These are phyloP conservation scores for Poronia punctata DNA, from an alignment of 495 filamentous ascomycete species.

Conservation along the genomic window DNA sequence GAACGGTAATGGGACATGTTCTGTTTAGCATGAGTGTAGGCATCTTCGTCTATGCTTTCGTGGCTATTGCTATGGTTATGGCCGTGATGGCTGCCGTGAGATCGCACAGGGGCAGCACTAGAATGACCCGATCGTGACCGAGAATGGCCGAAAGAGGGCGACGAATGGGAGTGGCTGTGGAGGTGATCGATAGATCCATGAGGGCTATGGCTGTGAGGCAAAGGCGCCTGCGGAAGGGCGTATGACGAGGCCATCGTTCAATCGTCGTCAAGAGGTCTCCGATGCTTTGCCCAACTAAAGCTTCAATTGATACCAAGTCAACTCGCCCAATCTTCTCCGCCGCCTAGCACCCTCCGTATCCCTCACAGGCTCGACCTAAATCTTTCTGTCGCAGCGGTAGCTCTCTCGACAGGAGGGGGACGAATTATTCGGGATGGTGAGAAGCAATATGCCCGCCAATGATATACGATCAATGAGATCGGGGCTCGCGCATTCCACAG, in stretches of 20 bases:
- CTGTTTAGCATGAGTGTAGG: constrained; percentile 29
- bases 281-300: no score
- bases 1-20: constrained; percentile 27
- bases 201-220: constrained; percentile 36
- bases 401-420: no score
- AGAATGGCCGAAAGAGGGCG: constrained; percentile 26
- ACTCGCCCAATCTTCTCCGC: no score
- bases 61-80: constrained; percentile 28
- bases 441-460: no score
- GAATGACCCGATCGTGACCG: constrained; percentile 23
- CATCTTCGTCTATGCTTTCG: constrained; percentile 24
- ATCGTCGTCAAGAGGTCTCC: constrained; percentile 1
- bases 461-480: no score
- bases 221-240: constrained; percentile 40
- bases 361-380: no score
- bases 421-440: no score
- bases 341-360: no score
- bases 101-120: constrained; percentile 17
- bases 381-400: no score
- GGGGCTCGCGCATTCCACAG: no score
- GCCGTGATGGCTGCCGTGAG: constrained; percentile 15
- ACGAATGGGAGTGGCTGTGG: constrained; percentile 34
- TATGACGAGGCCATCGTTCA: constrained; percentile 43
- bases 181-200: constrained; percentile 32
- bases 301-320: no score